Evolutionary conservation across 1,139 yeast species (phyloP), one percentile per base, ranked within the genome.

Genomic region (Sugiyamaella sp.): DNA sequence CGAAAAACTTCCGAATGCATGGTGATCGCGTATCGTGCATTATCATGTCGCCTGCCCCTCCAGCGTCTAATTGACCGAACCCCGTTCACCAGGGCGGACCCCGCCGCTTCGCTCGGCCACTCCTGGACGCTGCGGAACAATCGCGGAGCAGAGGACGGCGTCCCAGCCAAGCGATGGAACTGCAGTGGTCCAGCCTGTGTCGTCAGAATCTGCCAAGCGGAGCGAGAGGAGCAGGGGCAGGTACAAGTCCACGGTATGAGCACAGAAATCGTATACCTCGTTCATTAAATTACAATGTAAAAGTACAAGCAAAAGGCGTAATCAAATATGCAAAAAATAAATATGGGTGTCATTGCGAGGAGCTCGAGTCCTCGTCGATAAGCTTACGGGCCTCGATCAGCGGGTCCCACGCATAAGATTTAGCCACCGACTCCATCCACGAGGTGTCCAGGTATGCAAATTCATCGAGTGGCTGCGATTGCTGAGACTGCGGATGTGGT

Each of bases 391-490:
- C 50, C 19, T 46, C 50, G 20, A 24, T 46, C 12, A 38, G 35
- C 19, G 50, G 45, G 27, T 46, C 50, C 50, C 50, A 46, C 4
- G 45, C 50, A 24, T 37, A 46, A 12, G 50, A 46, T 21, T 46
- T 39, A 8, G 50, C 43, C 9, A 46, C 43, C 12, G 33, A 32
- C 14, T 46, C 50, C 43, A 46, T 46, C 50, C 50, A 46, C 10
- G 50, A 46, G 14, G 49, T 16, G 20, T 39, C 50, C 20, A 46
- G 20, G 17, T 19, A 27, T 5, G 29, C 29, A 19, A 38, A 38
- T 20, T 46, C 50, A 20, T 44, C 48, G 9, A 44, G 33, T 4
- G 48, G 40, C 21, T 27, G 25, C n/a, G 50, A 35, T 1, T 32
- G 20, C 24, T 33, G 40, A 14, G 41, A 19, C 35, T 27, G 44